phyloP scores from a whole-genome alignment of 176 grass and related monocot genomes.

The Phoenix roebelenii region DNA sequence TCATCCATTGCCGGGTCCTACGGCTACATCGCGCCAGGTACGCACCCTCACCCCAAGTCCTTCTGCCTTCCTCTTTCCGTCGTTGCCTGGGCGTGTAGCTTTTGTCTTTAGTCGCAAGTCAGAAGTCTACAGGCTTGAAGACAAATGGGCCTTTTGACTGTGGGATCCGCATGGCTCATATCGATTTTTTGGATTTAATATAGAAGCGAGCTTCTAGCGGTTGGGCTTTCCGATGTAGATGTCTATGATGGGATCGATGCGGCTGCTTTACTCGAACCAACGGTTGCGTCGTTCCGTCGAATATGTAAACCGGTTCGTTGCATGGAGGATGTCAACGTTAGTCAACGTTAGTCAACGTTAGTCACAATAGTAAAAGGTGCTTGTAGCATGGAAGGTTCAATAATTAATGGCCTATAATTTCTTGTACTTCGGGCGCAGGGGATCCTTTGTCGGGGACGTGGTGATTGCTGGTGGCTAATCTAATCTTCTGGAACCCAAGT shows the following conservation, averaged over 20 bases:
- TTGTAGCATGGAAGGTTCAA: too few species aligned
- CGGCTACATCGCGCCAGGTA: slow-evolving; percentile 97
- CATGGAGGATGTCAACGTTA: too few species aligned
- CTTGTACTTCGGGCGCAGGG: too few species aligned
- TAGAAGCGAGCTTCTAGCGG: neutral
- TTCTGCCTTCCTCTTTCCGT: neutral
- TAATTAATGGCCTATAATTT: too few species aligned
- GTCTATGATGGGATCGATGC: neutral
- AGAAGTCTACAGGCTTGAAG: slow-evolving; percentile 19
- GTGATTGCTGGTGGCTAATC: too few species aligned
- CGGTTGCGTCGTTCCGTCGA: neutral
- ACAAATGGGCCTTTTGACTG: neutral
- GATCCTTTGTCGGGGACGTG: too few species aligned
- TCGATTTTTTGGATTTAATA: neutral
- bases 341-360: too few species aligned
- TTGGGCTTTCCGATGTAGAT: neutral
- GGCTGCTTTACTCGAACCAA: neutral
- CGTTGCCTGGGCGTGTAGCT: neutral
- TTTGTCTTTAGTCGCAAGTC: neutral
- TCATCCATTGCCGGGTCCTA: slow-evolving; percentile 78
- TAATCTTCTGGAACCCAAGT: too few species aligned
- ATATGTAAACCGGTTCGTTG: too few species aligned
- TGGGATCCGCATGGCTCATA: neutral
- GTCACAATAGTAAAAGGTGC: too few species aligned
- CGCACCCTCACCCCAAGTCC: neutral